Percentiles rank a stretch among this genome's conserved stretches.
Conservation (phyloP, 2,329 filamentous ascomycete species). For the Anthostomella pinea region DNA sequence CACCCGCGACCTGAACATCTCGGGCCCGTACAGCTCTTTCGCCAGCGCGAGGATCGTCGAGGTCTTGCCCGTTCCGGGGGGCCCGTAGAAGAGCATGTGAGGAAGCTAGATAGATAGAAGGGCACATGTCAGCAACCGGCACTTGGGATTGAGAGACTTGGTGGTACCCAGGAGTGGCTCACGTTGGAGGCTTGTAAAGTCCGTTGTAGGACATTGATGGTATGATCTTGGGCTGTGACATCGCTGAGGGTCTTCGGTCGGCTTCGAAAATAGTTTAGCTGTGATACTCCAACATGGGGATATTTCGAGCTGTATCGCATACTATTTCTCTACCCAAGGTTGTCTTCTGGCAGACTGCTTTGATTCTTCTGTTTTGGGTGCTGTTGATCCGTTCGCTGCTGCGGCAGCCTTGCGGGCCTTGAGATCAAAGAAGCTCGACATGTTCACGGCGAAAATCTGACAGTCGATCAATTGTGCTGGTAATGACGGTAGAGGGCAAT, state of each 20-base stretch:
- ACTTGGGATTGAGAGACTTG: too few species aligned
- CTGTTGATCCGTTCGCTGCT: slow-evolving; percentile 56
- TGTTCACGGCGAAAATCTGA: slow-evolving; percentile 33
- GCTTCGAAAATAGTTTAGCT: slow-evolving; percentile 54
- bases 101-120: slow-evolving; percentile 59
- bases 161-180: too few species aligned
- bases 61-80: slow-evolving; percentile 96
- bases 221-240: slow-evolving; percentile 97
- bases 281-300: too few species aligned
- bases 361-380: slow-evolving; percentile 63
- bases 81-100: slow-evolving; percentile 99
- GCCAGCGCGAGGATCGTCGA: slow-evolving; percentile 95
- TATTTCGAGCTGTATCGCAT: too few species aligned
- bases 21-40: slow-evolving; percentile 95
- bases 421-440: slow-evolving; percentile 94
- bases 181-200: slow-evolving; percentile 94
- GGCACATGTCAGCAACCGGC: slow-evolving; percentile 4
- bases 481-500: not conserved
- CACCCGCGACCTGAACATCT: slow-evolving; percentile 89
- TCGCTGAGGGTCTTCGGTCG: slow-evolving; percentile 91
- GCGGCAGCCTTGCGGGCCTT: slow-evolving; percentile 87
- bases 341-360: slow-evolving; percentile 68
- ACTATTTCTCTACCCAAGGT: slow-evolving; percentile 99
- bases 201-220: slow-evolving; percentile 84
- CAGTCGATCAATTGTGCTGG: too few species aligned